A percentile compares a stretch with the other conserved stretches of the same genome.
Conservation (phyloP, 2,329 filamentous ascomycete species). For the Talaromyces sp. region DNA sequence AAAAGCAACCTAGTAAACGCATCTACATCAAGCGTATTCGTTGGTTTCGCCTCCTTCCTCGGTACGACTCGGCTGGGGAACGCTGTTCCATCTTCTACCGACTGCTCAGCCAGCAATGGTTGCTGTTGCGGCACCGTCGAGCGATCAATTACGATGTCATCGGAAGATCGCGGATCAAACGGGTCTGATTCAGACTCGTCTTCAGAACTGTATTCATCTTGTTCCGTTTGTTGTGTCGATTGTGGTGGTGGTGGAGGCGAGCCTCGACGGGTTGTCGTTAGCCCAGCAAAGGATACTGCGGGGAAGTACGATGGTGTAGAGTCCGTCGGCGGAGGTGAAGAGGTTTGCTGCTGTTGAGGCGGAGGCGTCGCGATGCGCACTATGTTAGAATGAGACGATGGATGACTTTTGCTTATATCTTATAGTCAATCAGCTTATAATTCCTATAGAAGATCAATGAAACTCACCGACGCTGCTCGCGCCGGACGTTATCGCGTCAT, state of each 20-base stretch:
- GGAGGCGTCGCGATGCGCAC: slow-evolving; percentile 41
- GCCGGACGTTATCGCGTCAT: slow-evolving; percentile 18
- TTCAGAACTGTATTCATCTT: slow-evolving; percentile 25
- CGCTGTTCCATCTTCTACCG: background rate
- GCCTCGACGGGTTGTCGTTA: slow-evolving; percentile 18
- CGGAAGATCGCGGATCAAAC: slow-evolving; percentile 33
- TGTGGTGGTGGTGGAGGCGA: slow-evolving; percentile 15
- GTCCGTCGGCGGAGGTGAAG: slow-evolving; percentile 23
- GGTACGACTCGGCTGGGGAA: background rate
- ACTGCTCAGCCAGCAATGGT: background rate
- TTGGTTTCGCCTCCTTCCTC: background rate
- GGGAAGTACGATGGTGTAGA: slow-evolving; percentile 15
- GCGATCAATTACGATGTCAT: background rate
- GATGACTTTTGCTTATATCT: background rate
- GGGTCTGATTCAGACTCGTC: slow-evolving; percentile 36
- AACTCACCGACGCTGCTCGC: background rate
- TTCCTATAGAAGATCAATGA: background rate
- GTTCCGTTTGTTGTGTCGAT: background rate
- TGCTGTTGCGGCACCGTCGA: background rate
- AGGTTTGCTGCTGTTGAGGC: slow-evolving; percentile 35
- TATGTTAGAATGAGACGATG: slow-evolving; percentile 20
- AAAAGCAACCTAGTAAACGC: slow-evolving; percentile 73
- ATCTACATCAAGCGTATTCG: slow-evolving; percentile 64
- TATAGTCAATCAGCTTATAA: background rate
- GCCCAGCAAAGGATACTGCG: slow-evolving; percentile 18